Evolutionary conservation across 2,329 filamentous ascomycete genomes (phyloP).

Genomic region (Harringtonia aguacate): DNA sequence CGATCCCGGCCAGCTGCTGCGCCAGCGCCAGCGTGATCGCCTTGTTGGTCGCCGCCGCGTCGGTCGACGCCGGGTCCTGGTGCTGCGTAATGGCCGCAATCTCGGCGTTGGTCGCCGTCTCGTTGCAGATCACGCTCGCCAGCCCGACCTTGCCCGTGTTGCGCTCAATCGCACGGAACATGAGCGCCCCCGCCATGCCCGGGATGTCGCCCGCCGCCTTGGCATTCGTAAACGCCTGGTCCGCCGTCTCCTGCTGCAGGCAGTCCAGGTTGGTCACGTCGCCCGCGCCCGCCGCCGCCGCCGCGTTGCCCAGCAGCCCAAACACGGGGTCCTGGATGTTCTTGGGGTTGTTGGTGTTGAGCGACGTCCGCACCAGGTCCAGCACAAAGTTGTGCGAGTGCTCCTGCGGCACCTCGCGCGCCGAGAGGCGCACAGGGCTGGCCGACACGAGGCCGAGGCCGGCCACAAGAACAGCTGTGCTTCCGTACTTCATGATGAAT

Average conservation of each 20-base stretch:
- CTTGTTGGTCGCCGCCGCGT: slow-evolving; percentile 42
- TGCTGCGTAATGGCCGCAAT: slow-evolving; percentile 54
- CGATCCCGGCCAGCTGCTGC: slow-evolving; percentile 46
- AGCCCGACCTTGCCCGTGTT: slow-evolving; percentile 49
- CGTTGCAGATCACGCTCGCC: slow-evolving; percentile 45
- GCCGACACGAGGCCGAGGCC: slow-evolving; percentile 10
- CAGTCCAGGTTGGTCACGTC: slow-evolving; percentile 37
- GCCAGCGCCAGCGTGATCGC: slow-evolving; percentile 48
- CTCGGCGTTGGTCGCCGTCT: slow-evolving; percentile 49
- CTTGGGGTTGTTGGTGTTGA: slow-evolving; percentile 36
- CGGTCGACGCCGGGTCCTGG: slow-evolving; percentile 56
- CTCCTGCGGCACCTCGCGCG: slow-evolving; percentile 41
- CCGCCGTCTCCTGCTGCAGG: slow-evolving; percentile 46
- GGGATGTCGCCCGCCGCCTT: slow-evolving; percentile 42
- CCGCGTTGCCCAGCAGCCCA: slow-evolving; percentile 35
- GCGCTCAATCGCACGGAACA: slow-evolving; percentile 45
- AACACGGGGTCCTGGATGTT: slow-evolving; percentile 36
- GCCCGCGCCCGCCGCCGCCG: slow-evolving; percentile 20
- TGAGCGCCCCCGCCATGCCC: slow-evolving; percentile 40
- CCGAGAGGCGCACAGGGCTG: neutral
- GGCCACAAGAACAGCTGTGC: slow-evolving; percentile 4
- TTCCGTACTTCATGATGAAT: slow-evolving; percentile 11
- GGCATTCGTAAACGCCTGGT: slow-evolving; percentile 51
- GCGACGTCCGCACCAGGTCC: slow-evolving; percentile 22
- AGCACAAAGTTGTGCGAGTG: slow-evolving; percentile 37